A percentile compares a stretch with the other conserved stretches of the same genome.
These are phyloP conservation scores for Rubia balearica DNA, from an alignment of 305 asterid genomes.

Conservation along the genomic window DNA sequence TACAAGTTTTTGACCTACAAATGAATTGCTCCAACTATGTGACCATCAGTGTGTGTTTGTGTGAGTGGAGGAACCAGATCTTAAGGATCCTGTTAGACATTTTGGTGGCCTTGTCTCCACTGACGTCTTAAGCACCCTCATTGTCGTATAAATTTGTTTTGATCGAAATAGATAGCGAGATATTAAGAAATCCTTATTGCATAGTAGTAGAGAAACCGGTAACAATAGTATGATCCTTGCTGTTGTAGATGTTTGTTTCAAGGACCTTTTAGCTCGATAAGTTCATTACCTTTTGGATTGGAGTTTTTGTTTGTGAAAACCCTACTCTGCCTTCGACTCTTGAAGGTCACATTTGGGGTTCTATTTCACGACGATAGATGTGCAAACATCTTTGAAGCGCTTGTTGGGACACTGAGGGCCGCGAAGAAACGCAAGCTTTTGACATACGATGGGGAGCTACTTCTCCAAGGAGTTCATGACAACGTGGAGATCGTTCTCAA, in stretches of 20 bases:
- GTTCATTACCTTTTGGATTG: background rate
- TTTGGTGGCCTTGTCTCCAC: background rate
- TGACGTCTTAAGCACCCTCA: background rate
- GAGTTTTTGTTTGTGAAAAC: background rate
- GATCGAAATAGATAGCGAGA: background rate
- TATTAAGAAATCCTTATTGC: background rate
- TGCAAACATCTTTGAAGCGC: conserved; percentile 97
- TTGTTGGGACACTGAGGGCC: conserved; percentile 93
- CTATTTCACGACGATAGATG: conserved; percentile 83
- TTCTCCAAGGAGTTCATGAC: conserved; percentile 93
- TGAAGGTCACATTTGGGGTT: conserved; percentile 90
- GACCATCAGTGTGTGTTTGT: background rate
- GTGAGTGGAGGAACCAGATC: background rate
- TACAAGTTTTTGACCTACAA: background rate
- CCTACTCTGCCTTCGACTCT: background rate
- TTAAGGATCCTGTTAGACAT: background rate
- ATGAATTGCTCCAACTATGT: background rate
- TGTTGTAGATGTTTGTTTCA: background rate
- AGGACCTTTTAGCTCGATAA: background rate
- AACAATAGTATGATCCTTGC: background rate
- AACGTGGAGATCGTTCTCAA: conserved; percentile 76
- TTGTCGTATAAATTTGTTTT: background rate
- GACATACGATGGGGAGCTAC: conserved; percentile 82
- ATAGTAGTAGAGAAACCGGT: background rate
- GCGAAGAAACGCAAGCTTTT: conserved; percentile 77